Base-by-base conservation (phyloP, 495 filamentous ascomycete genomes). In the Talaromyces ruber region DNA sequence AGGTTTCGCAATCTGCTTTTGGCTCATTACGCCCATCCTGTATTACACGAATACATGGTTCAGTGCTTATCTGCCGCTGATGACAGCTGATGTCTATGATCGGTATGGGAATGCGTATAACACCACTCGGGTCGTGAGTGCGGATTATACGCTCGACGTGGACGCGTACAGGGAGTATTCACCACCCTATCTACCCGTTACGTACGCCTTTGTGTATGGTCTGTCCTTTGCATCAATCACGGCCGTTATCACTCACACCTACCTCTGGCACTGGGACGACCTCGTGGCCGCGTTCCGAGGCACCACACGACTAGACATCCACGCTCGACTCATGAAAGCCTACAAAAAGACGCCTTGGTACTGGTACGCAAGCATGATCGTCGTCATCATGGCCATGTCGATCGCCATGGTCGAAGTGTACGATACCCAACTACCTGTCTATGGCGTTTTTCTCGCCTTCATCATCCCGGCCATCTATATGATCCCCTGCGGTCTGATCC, bases 351-450 rank as follows among this genome's bases (percentile, higher is more conserved):
- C 88, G 0, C 91, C 91, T 6, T 84, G 88, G 65, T 80, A 79
- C 60, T 94, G 91, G 91, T 94, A 93, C 66, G 74, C 91, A 11
- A 51, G 80, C 8, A 92, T 88, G 0, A 92, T 90, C 63, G 69
- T 88, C 2, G 78, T 81, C 26, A 94, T 93, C 84, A 84, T 82
- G 14, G 86, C 84, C 5, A 84, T 92, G 53, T 83, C 88, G 2
- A 90, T 94, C 21, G 92, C 91, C 61, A 83, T 93, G n/a, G 89
- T 93, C 3, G 90, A 92, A 57, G 77, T 74, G 65, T 93, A 92
- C 69, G 86, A 88, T 0, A 82, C 92, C 47, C 84, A 92, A 69
- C 80, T 93, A 3, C 90, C 90, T 0, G 91, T 90, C 80, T 93
- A 92, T 66, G 91, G 90, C 4, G 74, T 94, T 6, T 78, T 94